These are phyloP conservation scores for Papiliotrema terrestris DNA, from an alignment of 1,284 basidiomycete genomes.

Conservation along the genomic window DNA sequence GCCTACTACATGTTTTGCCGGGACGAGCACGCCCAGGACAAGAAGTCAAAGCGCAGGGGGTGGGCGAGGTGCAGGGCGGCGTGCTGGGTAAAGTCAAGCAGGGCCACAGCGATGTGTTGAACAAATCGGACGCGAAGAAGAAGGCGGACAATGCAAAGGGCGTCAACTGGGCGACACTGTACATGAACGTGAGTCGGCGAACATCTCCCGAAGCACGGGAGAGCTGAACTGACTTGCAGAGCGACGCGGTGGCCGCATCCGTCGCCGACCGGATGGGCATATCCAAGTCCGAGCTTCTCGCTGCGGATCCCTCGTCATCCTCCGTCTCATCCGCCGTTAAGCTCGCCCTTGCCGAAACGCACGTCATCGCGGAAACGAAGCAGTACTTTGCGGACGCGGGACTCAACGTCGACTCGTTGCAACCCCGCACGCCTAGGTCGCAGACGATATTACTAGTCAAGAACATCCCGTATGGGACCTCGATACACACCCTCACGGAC, in stretches of 20 bases:
- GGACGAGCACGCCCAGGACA: constrained; percentile 57
- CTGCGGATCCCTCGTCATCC: constrained; percentile 50
- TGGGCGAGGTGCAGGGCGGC: constrained; percentile 32
- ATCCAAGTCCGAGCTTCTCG: constrained; percentile 77
- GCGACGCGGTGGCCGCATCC: constrained; percentile 80
- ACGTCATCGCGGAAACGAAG: constrained; percentile 93
- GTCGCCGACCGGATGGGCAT: constrained; percentile 77
- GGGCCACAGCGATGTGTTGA: constrained; percentile 65
- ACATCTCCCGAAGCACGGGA: neutral
- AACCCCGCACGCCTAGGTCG: constrained; percentile 57
- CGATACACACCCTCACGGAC: constrained; percentile 66
- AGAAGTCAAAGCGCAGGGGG: constrained; percentile 50
- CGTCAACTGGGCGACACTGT: constrained; percentile 94
- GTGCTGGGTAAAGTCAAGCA: constrained; percentile 51
- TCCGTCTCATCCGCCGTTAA: constrained; percentile 68
- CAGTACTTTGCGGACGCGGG: constrained; percentile 69
- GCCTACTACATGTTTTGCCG: constrained; percentile 83
- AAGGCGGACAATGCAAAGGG: constrained; percentile 73
- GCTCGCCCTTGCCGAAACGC: constrained; percentile 91
- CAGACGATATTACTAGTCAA: constrained; percentile 88
- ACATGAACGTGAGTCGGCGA: constrained; percentile 82
- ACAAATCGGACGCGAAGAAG: constrained; percentile 59
- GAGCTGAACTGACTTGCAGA: constrained; percentile 52
- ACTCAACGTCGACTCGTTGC: constrained; percentile 52
- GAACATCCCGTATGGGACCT: constrained; percentile 93